Evolutionary conservation across 495 filamentous ascomycete genomes (phyloP).

Genomic region (Penicillium tannophilum): DNA sequence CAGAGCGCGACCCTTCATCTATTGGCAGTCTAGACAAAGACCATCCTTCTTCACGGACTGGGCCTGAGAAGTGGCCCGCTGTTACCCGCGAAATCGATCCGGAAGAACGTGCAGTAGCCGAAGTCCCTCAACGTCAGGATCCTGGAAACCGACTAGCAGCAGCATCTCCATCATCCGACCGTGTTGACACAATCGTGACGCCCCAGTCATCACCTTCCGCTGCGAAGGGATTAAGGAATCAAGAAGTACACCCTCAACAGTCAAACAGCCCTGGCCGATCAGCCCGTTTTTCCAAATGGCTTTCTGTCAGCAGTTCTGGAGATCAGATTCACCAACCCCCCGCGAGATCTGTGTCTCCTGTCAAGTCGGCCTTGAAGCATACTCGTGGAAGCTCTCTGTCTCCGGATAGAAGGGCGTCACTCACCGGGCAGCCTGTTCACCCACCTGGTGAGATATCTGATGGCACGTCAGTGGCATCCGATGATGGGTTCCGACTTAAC

Average conservation of each 20-base stretch:
- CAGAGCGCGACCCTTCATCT: constrained; percentile 5
- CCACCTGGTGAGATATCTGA: constrained; percentile 61
- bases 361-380: constrained; percentile 83
- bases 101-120: constrained; percentile 29
- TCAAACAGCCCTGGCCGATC: constrained; percentile 67
- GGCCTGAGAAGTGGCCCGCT: constrained; percentile 57
- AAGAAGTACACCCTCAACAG: constrained; percentile 29
- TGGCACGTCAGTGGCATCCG: constrained; percentile 57
- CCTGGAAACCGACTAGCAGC: constrained; percentile 11
- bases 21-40: constrained; percentile 5
- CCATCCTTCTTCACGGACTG: constrained; percentile 22
- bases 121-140: constrained; percentile 6
- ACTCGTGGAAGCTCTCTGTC: constrained; percentile 56
- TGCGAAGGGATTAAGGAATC: constrained; percentile 4
- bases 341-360: constrained; percentile 77
- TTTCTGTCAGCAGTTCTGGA: constrained; percentile 51
- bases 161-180: constrained; percentile 19
- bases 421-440: constrained; percentile 34
- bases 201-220: constrained; percentile 19
- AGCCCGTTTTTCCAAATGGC: constrained; percentile 69
- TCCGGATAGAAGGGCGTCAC: constrained; percentile 36
- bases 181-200: constrained; percentile 13
- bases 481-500: constrained; percentile 54
- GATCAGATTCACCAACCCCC: constrained; percentile 72
- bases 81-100: constrained; percentile 44